A percentile compares a stretch with the other conserved stretches of the same genome.
Conservation (phyloP, 2,329 filamentous ascomycete genomes). For the Alternaria panax region DNA sequence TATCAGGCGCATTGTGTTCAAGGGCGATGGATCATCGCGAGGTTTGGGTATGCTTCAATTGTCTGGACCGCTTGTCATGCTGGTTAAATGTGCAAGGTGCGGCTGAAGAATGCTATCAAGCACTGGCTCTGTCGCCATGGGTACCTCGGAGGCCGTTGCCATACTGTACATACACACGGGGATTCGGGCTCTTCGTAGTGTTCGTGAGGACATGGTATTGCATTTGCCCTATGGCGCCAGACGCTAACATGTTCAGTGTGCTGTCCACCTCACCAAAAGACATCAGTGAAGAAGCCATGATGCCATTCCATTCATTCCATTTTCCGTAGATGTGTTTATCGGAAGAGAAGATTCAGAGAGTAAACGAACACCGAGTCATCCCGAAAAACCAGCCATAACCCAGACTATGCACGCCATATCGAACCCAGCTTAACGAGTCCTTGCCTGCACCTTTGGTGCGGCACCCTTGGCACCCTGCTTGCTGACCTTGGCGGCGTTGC, state of each 20-base stretch:
- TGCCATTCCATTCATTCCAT: slow-evolving; percentile 43
- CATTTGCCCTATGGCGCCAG: slow-evolving; percentile 47
- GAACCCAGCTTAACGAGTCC: slow-evolving; percentile 73
- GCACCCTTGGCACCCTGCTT: slow-evolving; percentile 98
- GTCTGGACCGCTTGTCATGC: no score
- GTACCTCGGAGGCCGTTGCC: background rate
- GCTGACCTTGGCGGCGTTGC: slow-evolving; percentile 82
- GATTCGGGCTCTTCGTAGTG: background rate
- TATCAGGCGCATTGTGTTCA: no score
- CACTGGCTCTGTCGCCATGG: background rate
- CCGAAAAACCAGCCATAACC: slow-evolving; percentile 39
- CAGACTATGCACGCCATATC: slow-evolving; percentile 32
- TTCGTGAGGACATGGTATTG: slow-evolving; percentile 47
- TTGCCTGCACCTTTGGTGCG: slow-evolving; percentile 82
- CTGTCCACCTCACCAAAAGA: slow-evolving; percentile 34
- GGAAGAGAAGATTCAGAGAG: no score
- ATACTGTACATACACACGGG: background rate
- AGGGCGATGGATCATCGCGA: no score
- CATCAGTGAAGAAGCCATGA: slow-evolving; percentile 34
- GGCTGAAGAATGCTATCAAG: no score
- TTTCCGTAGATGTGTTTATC: slow-evolving; percentile 29
- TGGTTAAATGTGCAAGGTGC: no score
- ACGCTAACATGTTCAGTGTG: slow-evolving; percentile 37
- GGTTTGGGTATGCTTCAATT: no score
- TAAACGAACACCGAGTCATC: slow-evolving; percentile 42